These are phyloP conservation scores for Daldinia vernicosa DNA, from an alignment of 495 filamentous ascomycete genomes.

Conservation along the genomic window DNA sequence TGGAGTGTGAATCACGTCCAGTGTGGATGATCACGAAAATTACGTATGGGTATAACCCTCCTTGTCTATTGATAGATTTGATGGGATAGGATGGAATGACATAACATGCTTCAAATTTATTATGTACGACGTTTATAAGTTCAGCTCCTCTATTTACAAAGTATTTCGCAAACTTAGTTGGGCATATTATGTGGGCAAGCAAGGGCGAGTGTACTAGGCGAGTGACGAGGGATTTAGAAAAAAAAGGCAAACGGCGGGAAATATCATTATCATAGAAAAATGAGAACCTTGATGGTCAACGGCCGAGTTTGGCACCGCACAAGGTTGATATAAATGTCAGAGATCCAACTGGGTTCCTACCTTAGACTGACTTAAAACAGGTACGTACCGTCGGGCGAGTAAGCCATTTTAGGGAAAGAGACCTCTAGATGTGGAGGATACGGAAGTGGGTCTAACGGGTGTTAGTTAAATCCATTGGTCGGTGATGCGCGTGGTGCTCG, in stretches of 20 bases:
- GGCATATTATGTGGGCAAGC: slow-evolving; percentile 4
- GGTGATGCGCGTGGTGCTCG: background rate
- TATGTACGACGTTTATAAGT: slow-evolving; percentile 21
- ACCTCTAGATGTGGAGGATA: background rate
- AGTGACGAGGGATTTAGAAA: slow-evolving; percentile 6
- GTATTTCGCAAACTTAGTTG: background rate
- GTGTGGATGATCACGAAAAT: slow-evolving; percentile 12
- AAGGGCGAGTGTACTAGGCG: background rate
- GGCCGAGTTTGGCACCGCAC: slow-evolving; percentile 13
- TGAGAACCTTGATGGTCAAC: slow-evolving; percentile 45
- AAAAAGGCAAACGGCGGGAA: slow-evolving; percentile 13
- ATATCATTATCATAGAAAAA: slow-evolving; percentile 28
- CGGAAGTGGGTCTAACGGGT: background rate
- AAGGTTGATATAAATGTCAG: slow-evolving; percentile 34
- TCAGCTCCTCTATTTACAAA: slow-evolving; percentile 24
- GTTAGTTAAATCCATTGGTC: background rate
- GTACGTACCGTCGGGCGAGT: slow-evolving; percentile 11
- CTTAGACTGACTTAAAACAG: slow-evolving; percentile 4
- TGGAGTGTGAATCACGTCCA: slow-evolving; percentile 2
- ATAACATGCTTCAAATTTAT: slow-evolving; percentile 10
- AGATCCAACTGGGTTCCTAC: slow-evolving; percentile 9
- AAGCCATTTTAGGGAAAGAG: slow-evolving; percentile 25
- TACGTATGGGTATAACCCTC: background rate
- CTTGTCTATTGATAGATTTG: slow-evolving; percentile 2
- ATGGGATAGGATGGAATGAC: slow-evolving; percentile 20